These are phyloP conservation scores for Huiozyma naganishii DNA, from an alignment of 805 yeast genomes.

Conservation along the genomic window DNA sequence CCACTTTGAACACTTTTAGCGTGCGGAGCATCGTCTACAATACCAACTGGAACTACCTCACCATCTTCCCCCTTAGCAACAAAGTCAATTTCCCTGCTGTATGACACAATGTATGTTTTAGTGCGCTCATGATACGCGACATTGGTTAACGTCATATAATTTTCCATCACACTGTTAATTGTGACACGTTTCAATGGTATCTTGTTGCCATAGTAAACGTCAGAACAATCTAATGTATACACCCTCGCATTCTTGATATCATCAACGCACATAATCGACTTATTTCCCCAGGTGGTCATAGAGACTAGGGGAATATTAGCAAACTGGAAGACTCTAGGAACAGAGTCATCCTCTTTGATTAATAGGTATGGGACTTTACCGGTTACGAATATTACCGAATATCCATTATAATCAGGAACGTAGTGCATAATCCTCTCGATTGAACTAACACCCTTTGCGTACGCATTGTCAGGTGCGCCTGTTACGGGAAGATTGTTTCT, in stretches of 20 bases:
- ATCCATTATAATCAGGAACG: constrained; percentile 46
- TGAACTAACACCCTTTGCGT: constrained; percentile 47
- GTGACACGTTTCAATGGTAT: constrained; percentile 45
- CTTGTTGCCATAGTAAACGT: constrained; percentile 44
- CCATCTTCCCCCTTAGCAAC: constrained; percentile 68
- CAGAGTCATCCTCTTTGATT: constrained; percentile 50
- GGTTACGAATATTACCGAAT: constrained; percentile 53
- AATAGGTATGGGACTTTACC: constrained; percentile 66
- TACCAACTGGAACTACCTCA: constrained; percentile 44
- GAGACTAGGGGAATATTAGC: constrained; percentile 57
- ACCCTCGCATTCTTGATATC: constrained; percentile 56
- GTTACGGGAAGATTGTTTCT: constrained; percentile 38
- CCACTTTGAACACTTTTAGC: constrained; percentile 51
- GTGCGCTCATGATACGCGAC: constrained; percentile 62
- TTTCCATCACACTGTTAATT: constrained; percentile 32
- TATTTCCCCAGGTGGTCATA: constrained; percentile 32
- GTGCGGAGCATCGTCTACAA: constrained; percentile 33
- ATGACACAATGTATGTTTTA: constrained; percentile 51
- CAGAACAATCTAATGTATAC: constrained; percentile 27
- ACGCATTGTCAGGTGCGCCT: constrained; percentile 76
- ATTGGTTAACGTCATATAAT: constrained; percentile 42
- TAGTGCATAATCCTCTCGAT: constrained; percentile 59
- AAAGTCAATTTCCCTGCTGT: constrained; percentile 48
- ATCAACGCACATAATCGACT: constrained; percentile 56
- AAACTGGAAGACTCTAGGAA: constrained; percentile 57